Evolutionary conservation across 2,329 filamentous ascomycete species (phyloP).

Genomic region (Aspergillus uvarum): DNA sequence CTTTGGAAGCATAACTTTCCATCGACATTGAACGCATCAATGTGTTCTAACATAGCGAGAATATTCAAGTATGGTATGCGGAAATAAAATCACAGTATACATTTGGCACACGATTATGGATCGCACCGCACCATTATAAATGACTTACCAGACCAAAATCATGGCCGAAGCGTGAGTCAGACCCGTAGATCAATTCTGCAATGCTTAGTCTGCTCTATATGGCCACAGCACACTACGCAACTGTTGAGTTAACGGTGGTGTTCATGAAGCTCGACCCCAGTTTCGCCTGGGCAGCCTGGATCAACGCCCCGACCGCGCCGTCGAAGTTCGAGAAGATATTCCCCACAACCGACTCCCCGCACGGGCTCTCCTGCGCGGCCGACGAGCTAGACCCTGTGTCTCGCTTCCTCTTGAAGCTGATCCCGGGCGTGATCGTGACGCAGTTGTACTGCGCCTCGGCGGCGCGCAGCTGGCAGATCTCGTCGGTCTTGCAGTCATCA

Average conservation of each 20-base stretch:
- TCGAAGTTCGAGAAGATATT: slow-evolving; percentile 19
- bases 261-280: slow-evolving; percentile 16
- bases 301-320: slow-evolving; percentile 11
- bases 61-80: no score
- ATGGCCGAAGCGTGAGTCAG: no score
- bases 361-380: slow-evolving; percentile 7
- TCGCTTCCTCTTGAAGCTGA: slow-evolving; percentile 33
- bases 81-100: no score
- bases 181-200: no score
- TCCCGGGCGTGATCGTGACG: slow-evolving; percentile 38
- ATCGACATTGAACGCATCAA: neutral
- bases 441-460: slow-evolving; percentile 56
- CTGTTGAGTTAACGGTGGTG: slow-evolving; percentile 14
- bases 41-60: no score
- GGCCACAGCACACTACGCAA: neutral
- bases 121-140: no score
- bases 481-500: slow-evolving; percentile 44
- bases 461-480: slow-evolving; percentile 47
- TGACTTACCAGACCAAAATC: no score
- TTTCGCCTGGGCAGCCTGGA: slow-evolving; percentile 13
- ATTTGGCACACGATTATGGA: no score
- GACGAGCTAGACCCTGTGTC: slow-evolving; percentile 6
- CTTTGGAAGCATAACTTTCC: neutral
- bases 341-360: slow-evolving; percentile 19
- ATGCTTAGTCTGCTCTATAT: no score